phyloP scores from a whole-genome alignment of 257 asterid species.

The Ocimum tenuiflorum region DNA sequence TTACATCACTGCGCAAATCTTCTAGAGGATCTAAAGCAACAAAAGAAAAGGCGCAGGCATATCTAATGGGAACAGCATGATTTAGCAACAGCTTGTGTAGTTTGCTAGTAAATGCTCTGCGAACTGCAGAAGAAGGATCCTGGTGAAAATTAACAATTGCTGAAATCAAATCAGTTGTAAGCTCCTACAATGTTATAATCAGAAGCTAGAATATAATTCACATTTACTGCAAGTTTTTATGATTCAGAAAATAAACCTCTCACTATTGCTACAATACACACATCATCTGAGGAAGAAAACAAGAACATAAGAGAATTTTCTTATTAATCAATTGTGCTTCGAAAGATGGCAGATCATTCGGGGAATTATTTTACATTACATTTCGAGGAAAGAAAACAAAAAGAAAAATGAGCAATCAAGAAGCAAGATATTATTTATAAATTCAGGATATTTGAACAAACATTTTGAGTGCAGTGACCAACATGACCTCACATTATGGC shows the following conservation, averaged over 20 bases:
- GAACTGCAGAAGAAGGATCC: constrained; percentile 50
- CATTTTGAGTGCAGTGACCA: neutral
- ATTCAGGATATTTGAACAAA: neutral
- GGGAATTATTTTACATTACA: too few relatives aligned
- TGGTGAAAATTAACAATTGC: constrained; percentile 27
- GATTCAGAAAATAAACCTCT: too few relatives aligned
- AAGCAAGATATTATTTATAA: neutral
- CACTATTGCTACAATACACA: too few relatives aligned
- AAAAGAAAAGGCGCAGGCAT: constrained; percentile 76
- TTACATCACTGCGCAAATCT: constrained; percentile 54
- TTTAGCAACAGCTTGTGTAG: constrained; percentile 49
- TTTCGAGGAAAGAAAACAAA: neutral
- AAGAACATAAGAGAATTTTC: too few relatives aligned
- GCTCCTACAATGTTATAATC: too few relatives aligned
- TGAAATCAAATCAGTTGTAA: neutral
- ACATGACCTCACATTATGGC: constrained; percentile 7
- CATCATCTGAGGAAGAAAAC: too few relatives aligned
- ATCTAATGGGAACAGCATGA: constrained; percentile 60
- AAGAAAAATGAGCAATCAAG: neutral
- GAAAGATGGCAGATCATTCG: too few relatives aligned
- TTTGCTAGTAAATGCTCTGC: constrained; percentile 56
- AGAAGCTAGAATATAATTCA: too few relatives aligned
- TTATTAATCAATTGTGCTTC: neutral
- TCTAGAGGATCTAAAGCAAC: constrained; percentile 43
- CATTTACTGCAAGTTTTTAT: too few relatives aligned